Evolutionary conservation across 768 basidiomycete genomes (phyloP).

Genomic region (Tylopilus plumbeoviolaceoides): DNA sequence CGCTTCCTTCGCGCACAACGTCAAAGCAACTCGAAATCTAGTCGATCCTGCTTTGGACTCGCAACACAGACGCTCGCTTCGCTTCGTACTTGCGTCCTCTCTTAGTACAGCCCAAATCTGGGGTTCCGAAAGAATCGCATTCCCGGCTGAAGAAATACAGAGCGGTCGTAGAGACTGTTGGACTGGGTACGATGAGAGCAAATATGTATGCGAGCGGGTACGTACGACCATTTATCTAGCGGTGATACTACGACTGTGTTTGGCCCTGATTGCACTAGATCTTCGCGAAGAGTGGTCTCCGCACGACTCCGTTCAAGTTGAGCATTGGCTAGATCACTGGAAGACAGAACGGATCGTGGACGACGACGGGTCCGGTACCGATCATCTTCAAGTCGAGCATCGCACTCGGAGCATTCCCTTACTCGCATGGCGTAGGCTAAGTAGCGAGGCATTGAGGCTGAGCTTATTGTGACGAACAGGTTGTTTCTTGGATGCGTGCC

Average conservation of each 20-base stretch:
- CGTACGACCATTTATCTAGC: not conserved
- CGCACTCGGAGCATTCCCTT: not conserved
- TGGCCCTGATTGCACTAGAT: not conserved
- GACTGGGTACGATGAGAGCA: not conserved
- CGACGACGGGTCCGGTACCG: not conserved
- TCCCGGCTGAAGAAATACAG: conserved; percentile 1
- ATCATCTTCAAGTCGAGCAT: not conserved
- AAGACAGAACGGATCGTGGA: not conserved
- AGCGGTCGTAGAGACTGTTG: not conserved
- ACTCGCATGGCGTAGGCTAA: no score
- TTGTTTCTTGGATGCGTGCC: not conserved
- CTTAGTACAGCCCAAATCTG: not conserved
- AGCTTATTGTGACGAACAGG: not conserved
- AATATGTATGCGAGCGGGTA: not conserved
- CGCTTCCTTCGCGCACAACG: no score
- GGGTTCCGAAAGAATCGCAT: not conserved
- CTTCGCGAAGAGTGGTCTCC: not conserved
- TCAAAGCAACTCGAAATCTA: no score
- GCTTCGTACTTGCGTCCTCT: not conserved
- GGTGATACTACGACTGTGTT: no score
- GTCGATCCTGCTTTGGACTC: not conserved
- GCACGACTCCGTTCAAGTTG: no score
- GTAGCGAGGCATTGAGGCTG: no score
- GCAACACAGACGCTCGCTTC: not conserved
- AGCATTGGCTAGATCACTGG: not conserved